Conservation (phyloP, 2,329 filamentous ascomycete genomes). For the Claviceps sp. region DNA sequence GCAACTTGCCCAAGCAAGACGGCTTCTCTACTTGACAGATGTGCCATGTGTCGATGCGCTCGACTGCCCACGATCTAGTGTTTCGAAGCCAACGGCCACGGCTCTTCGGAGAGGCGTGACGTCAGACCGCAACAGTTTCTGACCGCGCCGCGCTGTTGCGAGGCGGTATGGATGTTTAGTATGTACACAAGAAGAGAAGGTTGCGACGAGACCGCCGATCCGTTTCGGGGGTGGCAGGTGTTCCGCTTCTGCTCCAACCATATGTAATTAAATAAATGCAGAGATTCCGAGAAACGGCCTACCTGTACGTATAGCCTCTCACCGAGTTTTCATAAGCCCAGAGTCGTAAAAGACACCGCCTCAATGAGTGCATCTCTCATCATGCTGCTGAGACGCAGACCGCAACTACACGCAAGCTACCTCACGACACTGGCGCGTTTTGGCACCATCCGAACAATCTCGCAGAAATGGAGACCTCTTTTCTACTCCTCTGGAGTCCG, state of each 20-base stretch:
- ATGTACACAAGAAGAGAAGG: too few relatives aligned
- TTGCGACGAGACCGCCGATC: too few relatives aligned
- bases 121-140: conserved; percentile 12
- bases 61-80: conserved; percentile 5
- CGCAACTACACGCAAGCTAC: conserved; percentile 14
- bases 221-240: too few relatives aligned
- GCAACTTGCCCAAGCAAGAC: background rate
- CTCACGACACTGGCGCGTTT: conserved; percentile 17
- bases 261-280: too few relatives aligned
- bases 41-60: conserved; percentile 9
- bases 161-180: too few relatives aligned
- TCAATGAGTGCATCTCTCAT: conserved; percentile 2
- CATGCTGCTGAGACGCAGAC: background rate
- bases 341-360: conserved; percentile 4
- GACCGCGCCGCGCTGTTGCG: too few relatives aligned
- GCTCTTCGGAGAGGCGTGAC: background rate
- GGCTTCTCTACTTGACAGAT: conserved; percentile 9
- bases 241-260: too few relatives aligned
- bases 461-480: conserved; percentile 16
- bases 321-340: too few relatives aligned
- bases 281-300: too few relatives aligned
- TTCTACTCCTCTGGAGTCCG: background rate
- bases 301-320: too few relatives aligned
- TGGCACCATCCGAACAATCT: conserved; percentile 18
- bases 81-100: background rate